Conservation (phyloP, 768 basidiomycete species). For the Butyriboletus loyo region DNA sequence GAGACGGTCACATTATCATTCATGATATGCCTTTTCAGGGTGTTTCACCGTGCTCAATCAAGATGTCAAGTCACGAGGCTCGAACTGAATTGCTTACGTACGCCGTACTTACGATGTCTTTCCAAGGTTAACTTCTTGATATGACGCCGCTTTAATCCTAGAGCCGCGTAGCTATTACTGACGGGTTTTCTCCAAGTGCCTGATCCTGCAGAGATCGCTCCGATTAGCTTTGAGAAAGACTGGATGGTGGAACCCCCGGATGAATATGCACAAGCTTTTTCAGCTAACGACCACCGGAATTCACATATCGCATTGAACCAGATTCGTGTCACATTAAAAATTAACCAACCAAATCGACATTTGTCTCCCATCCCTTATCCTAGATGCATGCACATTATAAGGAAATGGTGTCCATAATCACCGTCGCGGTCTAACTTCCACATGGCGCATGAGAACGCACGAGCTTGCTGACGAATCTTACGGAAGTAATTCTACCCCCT, state of each 20-base stretch:
- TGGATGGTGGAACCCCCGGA: neutral
- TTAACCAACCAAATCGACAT: conserved; percentile 4
- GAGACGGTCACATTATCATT: conserved; percentile 10
- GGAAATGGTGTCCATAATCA: conserved; percentile 20
- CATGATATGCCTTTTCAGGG: conserved; percentile 19
- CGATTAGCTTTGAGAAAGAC: conserved; percentile 24
- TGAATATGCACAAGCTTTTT: conserved; percentile 4
- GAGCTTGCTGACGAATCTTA: conserved; percentile 19
- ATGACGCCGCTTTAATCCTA: conserved; percentile 8
- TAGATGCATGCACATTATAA: conserved; percentile 8
- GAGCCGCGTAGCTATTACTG: conserved; percentile 15
- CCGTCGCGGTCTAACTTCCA: conserved; percentile 11
- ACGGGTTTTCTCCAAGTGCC: conserved; percentile 10
- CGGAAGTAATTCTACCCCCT: conserved; percentile 26
- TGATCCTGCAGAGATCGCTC: conserved; percentile 27
- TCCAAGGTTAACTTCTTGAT: conserved; percentile 31
- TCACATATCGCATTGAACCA: conserved; percentile 8
- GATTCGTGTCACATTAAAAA: conserved; percentile 12
- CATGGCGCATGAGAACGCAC: conserved; percentile 17
- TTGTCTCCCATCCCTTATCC: neutral
- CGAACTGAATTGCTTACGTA: conserved; percentile 22
- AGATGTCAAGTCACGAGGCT: conserved; percentile 17
- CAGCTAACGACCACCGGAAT: conserved; percentile 1
- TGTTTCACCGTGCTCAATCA: neutral
- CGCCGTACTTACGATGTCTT: conserved; percentile 9